phyloP scores from a whole-genome alignment of 139 green algal genomes.

The Desmodesmus armatus region DNA sequence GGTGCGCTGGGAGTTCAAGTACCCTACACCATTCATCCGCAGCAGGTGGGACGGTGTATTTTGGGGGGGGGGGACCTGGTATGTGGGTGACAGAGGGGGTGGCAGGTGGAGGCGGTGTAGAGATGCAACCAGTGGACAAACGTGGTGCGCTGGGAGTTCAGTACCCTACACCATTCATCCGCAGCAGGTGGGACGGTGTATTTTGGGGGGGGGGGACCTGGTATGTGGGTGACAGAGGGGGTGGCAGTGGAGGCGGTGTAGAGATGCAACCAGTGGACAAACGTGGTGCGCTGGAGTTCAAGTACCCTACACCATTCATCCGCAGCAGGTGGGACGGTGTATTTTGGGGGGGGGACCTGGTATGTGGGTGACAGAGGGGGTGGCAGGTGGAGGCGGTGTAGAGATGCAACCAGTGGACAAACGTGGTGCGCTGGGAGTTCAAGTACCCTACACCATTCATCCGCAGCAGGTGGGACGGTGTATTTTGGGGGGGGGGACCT shows the following conservation, averaged over 20 bases:
- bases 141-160: slow-evolving; percentile 99
- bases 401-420: slow-evolving; percentile 99
- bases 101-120: too few species aligned
- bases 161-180: slow-evolving; percentile 99
- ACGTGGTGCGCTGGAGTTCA: slow-evolving; percentile 99
- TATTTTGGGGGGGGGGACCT: too few species aligned
- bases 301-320: slow-evolving; percentile 99
- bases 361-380: too few species aligned
- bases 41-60: slow-evolving; percentile 30
- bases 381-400: too few species aligned
- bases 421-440: slow-evolving; percentile 99
- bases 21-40: slow-evolving; percentile 99
- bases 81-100: too few species aligned
- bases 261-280: slow-evolving; percentile 99
- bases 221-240: too few species aligned
- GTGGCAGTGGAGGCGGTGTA: too few species aligned
- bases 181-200: slow-evolving; percentile 51
- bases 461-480: slow-evolving; percentile 55
- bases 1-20: slow-evolving; percentile 99
- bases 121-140: slow-evolving; percentile 99
- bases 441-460: slow-evolving; percentile 99
- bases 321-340: slow-evolving; percentile 54
- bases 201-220: too few species aligned
- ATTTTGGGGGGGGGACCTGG: too few species aligned
- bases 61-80: too few species aligned